Evolutionary conservation across 1,139 yeast genomes (phyloP), one percentile per base, ranked within the genome.

Genomic region (Kazachstania sp.): DNA sequence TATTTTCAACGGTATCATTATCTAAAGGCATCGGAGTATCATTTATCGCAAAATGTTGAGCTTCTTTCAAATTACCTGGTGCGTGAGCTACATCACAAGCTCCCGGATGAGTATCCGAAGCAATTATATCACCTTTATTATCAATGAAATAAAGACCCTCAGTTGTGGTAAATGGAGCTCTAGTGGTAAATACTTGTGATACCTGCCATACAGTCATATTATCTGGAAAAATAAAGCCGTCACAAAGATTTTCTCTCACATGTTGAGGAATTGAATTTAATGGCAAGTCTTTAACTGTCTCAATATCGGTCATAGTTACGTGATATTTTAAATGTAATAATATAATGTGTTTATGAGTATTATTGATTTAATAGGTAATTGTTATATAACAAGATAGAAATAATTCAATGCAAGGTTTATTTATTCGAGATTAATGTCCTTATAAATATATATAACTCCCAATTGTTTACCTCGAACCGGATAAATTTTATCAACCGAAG

Each of bases 181-280:
- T 38, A 1, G 31, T 28, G 4, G 18, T 38, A 18, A 38, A 26
- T 26, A 38, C 41, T 16, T 26, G 32, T 4, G 31, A 38, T 11
- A 38, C 41, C 26, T 38, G 32, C 41, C 32, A 38, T 11, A 38
- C 32, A 2, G 41, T 38, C 41, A 38, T 38, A 28, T 38, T 18
- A 11, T 20, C 20, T 13, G 41, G 41, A 13, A 26, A 38, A 11
- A 15, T 26, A 26, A 38, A 38, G 3, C 41, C 32, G 13, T n/a
- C 20, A 18, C 41, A 38, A n/a, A 38, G 30, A 1, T 9, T 19
- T 38, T 15, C 12, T 2, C 41, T 38, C 4, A 30, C 16, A 15
- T 23, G 6, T 6, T 38, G n/a, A 26, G 41, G 41, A 28, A 38
- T 28, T 26, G 31, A 38, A 16, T 26, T 26, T 26, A 38, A 12